A percentile compares a stretch with the other conserved stretches of the same genome.
Evolutionary conservation across 176 grass and related monocot species (phyloP).

Genomic region (Hyparrhenia diplandra): DNA sequence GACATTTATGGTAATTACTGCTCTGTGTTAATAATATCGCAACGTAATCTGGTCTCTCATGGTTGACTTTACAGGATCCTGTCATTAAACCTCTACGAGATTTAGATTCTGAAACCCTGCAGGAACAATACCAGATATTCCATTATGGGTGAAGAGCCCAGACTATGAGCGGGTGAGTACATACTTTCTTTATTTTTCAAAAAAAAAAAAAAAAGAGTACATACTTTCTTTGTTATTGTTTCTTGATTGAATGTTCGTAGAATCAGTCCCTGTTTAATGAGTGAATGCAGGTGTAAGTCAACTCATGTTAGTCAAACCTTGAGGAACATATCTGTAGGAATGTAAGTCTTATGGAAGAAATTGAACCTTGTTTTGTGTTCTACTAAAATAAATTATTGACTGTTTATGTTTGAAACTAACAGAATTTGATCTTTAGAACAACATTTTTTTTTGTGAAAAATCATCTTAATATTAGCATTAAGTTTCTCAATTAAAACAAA

Average conservation of each 20-base stretch:
- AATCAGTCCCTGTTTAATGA: background rate
- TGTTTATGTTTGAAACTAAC: background rate
- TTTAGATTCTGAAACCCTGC: conserved; percentile 59
- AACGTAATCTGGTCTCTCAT: background rate
- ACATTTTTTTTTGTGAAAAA: background rate
- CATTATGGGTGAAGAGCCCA: conserved; percentile 86
- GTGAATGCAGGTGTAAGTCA: background rate
- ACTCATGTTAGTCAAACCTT: background rate
- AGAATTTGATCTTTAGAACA: background rate
- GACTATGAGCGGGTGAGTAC: conserved; percentile 75
- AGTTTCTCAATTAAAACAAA: background rate
- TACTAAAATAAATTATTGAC: background rate
- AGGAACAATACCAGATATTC: conserved; percentile 64
- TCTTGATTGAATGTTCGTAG: background rate
- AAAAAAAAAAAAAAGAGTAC: too few species aligned
- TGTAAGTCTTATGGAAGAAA: background rate
- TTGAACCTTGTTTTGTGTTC: background rate
- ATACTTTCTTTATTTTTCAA: too few species aligned
- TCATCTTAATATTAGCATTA: background rate
- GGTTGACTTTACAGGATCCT: conserved; percentile 68
- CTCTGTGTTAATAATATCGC: background rate
- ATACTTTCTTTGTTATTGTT: background rate
- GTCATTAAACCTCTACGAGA: conserved; percentile 50
- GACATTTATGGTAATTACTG: background rate
- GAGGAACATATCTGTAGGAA: background rate